Evolutionary conservation across 257 asterid genomes (phyloP), one percentile per base, ranked within the genome.

Genomic region (Salvia rosmarinus): DNA sequence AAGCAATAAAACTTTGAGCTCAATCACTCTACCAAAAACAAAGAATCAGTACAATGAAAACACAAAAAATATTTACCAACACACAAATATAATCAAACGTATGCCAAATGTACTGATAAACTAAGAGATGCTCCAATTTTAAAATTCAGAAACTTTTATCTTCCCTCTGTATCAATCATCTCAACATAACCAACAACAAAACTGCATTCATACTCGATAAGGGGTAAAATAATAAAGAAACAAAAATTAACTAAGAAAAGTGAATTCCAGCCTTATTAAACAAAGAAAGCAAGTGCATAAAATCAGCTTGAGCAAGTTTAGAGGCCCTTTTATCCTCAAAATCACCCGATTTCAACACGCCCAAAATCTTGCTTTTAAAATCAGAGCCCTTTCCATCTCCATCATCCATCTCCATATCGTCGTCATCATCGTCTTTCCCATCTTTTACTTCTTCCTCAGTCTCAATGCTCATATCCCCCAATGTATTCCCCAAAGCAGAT

Each of bases 301-400:
- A 94, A 79, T 94, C 97, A 12, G 84, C 86, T 54, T 90, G 98
- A 10, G 91, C 9, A 30, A 90, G 96, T 77, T 89, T 90, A 12
- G 95, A 89, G 47, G 98, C 75, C 66, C 98, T 85, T 68, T 82
- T 89, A 1, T 88, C 95, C 74, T 85, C 96, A 82, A 79, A 90
- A 11, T 85, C 82, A 14, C 97, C 98, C 43, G 69, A 72, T 74
- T 82, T 89, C 78, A 91, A 80, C 37, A 90, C 96, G 35, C 77
- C 72, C 83, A 90, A 6, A 72, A 95, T 82, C 78, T 75, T 91
- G 5, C 85, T 83, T 55, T 95, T 91, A 17, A 88, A 91, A 13
- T 80, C 99, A n/a, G 83, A 68, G 37, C 68, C 42, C 83, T 85
- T 91, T 1, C 81, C 66, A 71, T 84, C 90, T 20, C 81, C 88